Base-by-base conservation (phyloP, 2,329 filamentous ascomycete genomes). In the Paecilomyces sp. region DNA sequence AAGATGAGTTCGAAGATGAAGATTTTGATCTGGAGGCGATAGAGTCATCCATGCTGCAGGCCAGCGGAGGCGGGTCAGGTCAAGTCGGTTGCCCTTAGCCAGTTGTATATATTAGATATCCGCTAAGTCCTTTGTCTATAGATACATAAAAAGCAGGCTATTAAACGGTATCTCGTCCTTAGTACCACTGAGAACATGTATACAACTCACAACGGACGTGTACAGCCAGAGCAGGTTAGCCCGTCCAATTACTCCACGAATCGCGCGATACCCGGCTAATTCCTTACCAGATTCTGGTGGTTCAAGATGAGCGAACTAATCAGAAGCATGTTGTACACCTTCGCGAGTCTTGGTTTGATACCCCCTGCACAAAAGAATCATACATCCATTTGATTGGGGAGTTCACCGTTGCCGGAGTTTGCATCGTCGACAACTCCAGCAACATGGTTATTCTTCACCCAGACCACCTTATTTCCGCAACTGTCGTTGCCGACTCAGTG, bases 401-500 rank as follows among this genome's bases (percentile, higher is more conserved):
- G 3, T 96, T 95, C 67, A 83, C 88, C 60, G 65, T 76, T 0
- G 81, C 78, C 15, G 90, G 90, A 1, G 85, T 88, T 71, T 96
- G 92, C 71, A 77, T 95, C 54, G 83, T 97, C 63, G 89, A 96
- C 70, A 91, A 97, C 72, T 81, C 83, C 2, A 82, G 92, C 67
- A 91, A 94, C 68, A 89, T 97, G 74, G 79, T 99, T 56, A 92
- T 99, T 60, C 78, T 99, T 13, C 92, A 99, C 69, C 94, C 94
- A 0, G 94, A 99, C 69, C 92, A 97, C 75, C 83, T 99, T 34
- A 89, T 99, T 57, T 97, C 94, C 2, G 89, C 94, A 2, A 97
- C 94, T 0, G 91, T 95, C 4, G 89, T 99, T 52, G 92, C 92
- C n/a, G 94, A 99, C 74, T 96, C 94, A 0, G 96, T 97, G 72